Base-by-base conservation (phyloP, 495 filamentous ascomycete genomes). In the Neurospora discreta region DNA sequence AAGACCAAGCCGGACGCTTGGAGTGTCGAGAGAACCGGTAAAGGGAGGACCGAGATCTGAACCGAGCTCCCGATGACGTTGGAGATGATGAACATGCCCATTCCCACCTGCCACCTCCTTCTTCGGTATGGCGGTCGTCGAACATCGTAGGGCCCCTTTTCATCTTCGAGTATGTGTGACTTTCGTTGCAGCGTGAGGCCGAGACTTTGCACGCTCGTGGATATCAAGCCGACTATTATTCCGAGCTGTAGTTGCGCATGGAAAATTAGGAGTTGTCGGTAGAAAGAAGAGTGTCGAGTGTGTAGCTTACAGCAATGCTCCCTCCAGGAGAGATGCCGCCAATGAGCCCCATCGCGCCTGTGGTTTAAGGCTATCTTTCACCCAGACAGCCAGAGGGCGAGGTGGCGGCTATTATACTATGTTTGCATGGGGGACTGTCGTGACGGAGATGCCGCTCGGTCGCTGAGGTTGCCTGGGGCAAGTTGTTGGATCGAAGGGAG, bases 101-200 rank as follows among this genome's bases (percentile, higher is more conserved):
- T 98, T 69, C 95, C 95, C 71, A 98, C 82, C 90, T 99, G 95
- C 95, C 95, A 99, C 87, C 93, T 87, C 79, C 96, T 88, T 78
- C 95, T 89, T 77, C 91, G 89, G 81, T 97, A 94, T 5, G 96
- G 93, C 39, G 95, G 95, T 75, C 95, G 85, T 74, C 92, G 89
- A 52, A 88, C 79, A 81, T 94, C 89, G 78, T 93, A 89, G 3
- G 91, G 89, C 43, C 87, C 87, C 82, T 97, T 97, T 82, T 95
- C 93, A 82, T 98, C 95, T 84, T 99, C 95, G 75, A 98, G 89
- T 70, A 99, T 89, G 84, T 99, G 95, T 71, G 95, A 98, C 81
- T 99, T 99, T 80, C 95, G 92, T 84, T 99, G 95, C 26, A 98
- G 87, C n/a, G 95, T 99, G 74, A 99, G 88, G 74, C 95, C 95